These are phyloP conservation scores for Brassica cretica DNA, from an alignment of 345 rosid species.

Conservation along the genomic window DNA sequence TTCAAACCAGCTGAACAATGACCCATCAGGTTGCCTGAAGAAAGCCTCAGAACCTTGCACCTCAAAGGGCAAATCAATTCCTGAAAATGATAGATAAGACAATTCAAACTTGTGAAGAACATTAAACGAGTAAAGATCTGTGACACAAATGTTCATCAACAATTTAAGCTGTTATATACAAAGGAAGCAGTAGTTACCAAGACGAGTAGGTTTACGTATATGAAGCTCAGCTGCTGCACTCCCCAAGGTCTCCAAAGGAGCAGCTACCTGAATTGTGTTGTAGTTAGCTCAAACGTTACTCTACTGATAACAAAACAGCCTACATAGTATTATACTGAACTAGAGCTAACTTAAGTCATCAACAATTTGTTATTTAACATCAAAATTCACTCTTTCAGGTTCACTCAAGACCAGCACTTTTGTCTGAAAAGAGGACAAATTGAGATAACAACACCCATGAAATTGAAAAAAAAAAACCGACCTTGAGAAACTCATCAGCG, in stretches of 20 bases:
- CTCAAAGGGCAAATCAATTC: conserved; percentile 89
- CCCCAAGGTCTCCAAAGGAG: conserved; percentile 65
- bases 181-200: conserved; percentile 44
- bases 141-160: not conserved
- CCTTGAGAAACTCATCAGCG: conserved; percentile 79
- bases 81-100: conserved; percentile 42
- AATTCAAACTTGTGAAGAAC: not conserved
- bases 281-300: conserved; percentile 5
- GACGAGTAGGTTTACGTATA: conserved; percentile 76
- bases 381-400: not conserved
- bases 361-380: not conserved
- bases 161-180: not conserved
- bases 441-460: not conserved
- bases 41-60: conserved; percentile 80
- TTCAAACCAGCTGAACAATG: conserved; percentile 89
- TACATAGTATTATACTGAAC: not conserved
- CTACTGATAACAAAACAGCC: not conserved
- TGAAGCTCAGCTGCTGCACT: conserved; percentile 73
- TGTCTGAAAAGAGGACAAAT: not conserved
- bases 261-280: conserved; percentile 61
- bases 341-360: too few relatives aligned
- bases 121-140: not conserved
- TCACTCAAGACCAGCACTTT: not conserved
- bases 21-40: conserved; percentile 76
- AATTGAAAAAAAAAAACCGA: conserved; percentile 21